These are phyloP conservation scores for Xylaria digitata DNA, from an alignment of 2,329 filamentous ascomycete species.

Conservation along the genomic window DNA sequence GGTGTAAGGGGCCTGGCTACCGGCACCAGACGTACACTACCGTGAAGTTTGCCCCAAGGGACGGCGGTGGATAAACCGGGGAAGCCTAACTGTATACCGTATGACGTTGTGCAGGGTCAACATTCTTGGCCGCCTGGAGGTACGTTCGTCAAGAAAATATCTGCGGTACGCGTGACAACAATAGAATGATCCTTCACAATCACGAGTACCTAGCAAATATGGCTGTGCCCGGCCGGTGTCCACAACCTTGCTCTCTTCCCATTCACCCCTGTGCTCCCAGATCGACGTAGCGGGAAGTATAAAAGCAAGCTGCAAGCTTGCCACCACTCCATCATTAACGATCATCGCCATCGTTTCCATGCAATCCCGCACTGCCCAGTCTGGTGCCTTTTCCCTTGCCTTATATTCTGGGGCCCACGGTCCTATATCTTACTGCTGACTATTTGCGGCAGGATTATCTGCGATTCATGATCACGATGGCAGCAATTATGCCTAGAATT, in stretches of 20 bases:
- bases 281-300: constrained; percentile 26
- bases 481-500: constrained; percentile 38
- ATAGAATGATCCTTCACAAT: constrained; percentile 13
- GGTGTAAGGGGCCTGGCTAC: constrained; percentile 4
- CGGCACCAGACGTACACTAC: constrained; percentile 8
- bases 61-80: constrained; percentile 27
- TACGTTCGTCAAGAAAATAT: constrained; percentile 19
- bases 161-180: constrained; percentile 29
- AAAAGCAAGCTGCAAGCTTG: constrained; percentile 23
- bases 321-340: constrained; percentile 1
- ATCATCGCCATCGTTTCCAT: constrained; percentile 5
- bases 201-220: constrained; percentile 11
- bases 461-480: constrained; percentile 36
- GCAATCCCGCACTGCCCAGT: neutral
- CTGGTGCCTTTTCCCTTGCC: neutral
- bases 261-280: constrained; percentile 9
- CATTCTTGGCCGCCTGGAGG: constrained; percentile 6
- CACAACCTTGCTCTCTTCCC: constrained; percentile 14
- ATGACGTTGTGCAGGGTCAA: constrained; percentile 28
- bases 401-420: neutral
- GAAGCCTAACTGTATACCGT: constrained; percentile 26
- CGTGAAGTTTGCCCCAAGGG: constrained; percentile 8
- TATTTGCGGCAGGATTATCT: constrained; percentile 10
- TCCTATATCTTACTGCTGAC: constrained; percentile 6
- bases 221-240: constrained; percentile 12